Evolutionary conservation across 2,329 filamentous ascomycete species (phyloP).

Genomic region (Zarea fungicola): DNA sequence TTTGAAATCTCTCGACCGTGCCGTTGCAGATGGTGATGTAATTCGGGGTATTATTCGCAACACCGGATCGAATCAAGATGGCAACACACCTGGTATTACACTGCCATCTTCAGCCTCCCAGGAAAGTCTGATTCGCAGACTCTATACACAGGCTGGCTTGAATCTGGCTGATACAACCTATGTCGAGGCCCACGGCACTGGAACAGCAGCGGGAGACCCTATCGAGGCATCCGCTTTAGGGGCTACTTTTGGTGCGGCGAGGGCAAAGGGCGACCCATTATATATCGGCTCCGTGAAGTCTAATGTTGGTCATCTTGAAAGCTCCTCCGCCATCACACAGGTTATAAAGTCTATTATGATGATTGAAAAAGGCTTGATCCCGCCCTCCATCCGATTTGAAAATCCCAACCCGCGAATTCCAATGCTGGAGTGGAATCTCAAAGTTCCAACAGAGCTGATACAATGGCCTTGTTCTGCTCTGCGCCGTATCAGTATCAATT

Average conservation of each 20-base stretch:
- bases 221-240: conserved; percentile 33
- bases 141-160: conserved; percentile 18
- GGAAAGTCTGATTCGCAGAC: conserved; percentile 28
- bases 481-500: conserved; percentile 21
- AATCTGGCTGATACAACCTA: conserved; percentile 21
- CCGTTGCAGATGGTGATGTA: conserved; percentile 31
- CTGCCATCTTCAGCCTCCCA: conserved; percentile 29
- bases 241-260: conserved; percentile 22
- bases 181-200: conserved; percentile 41
- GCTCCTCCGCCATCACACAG: conserved; percentile 25
- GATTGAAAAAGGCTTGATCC: conserved; percentile 24
- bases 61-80: conserved; percentile 34
- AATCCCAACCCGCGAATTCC: conserved; percentile 23
- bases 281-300: conserved; percentile 31
- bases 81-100: conserved; percentile 38
- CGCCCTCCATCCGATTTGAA: conserved; percentile 22
- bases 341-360: conserved; percentile 28
- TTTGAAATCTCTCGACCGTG: conserved; percentile 38
- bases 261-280: conserved; percentile 13
- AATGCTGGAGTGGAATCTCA: conserved; percentile 19
- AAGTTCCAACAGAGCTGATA: conserved; percentile 16
- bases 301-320: conserved; percentile 35
- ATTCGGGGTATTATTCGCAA: conserved; percentile 30
- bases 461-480: conserved; percentile 11
- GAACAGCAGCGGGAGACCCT: conserved; percentile 38